Conservation (phyloP, 2,329 filamentous ascomycete species). For the Aspergillus sp. region DNA sequence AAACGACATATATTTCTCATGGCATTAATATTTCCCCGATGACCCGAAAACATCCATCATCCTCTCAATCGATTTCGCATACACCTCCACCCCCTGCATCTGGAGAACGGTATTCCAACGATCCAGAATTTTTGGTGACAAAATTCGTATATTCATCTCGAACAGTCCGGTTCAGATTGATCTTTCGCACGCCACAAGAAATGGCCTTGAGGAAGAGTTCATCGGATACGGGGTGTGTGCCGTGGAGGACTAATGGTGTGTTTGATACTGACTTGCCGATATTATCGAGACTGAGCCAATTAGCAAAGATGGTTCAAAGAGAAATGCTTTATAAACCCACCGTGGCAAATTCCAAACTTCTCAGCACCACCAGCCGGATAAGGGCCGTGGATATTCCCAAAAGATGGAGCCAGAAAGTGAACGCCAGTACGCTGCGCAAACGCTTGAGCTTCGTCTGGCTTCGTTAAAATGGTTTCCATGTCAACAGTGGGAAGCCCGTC, state of each 20-base stretch:
- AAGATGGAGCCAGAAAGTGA: slow-evolving; percentile 61
- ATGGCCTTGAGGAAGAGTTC: slow-evolving; percentile 12
- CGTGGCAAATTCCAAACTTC: slow-evolving; percentile 6
- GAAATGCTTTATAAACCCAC: neutral
- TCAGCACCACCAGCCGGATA: slow-evolving; percentile 19
- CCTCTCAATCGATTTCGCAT: slow-evolving; percentile 6
- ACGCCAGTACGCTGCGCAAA: slow-evolving; percentile 61
- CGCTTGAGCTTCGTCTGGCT: slow-evolving; percentile 59
- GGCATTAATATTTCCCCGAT: neutral
- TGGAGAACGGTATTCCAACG: slow-evolving; percentile 8
- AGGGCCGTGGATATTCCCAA: slow-evolving; percentile 12
- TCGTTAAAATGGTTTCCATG: slow-evolving; percentile 57
- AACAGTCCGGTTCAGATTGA: slow-evolving; percentile 21
- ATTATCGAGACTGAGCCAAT: slow-evolving; percentile 3
- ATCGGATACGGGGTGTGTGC: slow-evolving; percentile 17
- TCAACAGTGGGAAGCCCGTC: slow-evolving; percentile 65
- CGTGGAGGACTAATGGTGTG: slow-evolving; percentile 14
- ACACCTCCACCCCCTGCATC: slow-evolving; percentile 9
- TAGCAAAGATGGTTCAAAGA: no score
- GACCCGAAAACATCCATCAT: slow-evolving; percentile 11
- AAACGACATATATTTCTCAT: no score
- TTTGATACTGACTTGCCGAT: slow-evolving; percentile 5
- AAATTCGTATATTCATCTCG: slow-evolving; percentile 18
- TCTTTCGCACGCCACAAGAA: slow-evolving; percentile 14
- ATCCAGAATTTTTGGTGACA: slow-evolving; percentile 8